Conservation (phyloP, 257 asterid species). For the Paulownia fortunei region DNA sequence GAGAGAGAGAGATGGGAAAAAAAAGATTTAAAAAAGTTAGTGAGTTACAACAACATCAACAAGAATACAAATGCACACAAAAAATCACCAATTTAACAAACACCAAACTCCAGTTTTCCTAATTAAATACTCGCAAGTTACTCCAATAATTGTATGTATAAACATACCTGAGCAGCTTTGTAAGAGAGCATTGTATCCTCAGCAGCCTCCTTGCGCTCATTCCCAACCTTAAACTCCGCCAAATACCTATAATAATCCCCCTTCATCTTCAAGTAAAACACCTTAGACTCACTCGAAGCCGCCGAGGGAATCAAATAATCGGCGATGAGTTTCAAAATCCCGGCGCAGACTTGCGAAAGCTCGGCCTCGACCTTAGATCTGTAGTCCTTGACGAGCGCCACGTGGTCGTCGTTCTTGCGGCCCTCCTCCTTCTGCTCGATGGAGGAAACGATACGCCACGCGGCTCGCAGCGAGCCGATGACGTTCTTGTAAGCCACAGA, state of each 20-base stretch:
- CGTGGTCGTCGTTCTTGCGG: conserved; percentile 68
- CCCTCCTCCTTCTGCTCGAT: conserved; percentile 73
- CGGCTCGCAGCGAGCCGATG: conserved; percentile 67
- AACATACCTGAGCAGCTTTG: conserved; percentile 64
- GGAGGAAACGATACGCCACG: conserved; percentile 68
- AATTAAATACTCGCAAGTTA: not conserved
- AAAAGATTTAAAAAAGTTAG: not conserved
- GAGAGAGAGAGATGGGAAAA: not conserved
- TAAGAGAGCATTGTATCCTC: conserved; percentile 67
- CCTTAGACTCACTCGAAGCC: conserved; percentile 52
- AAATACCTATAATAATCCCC: conserved; percentile 65
- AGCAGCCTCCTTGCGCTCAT: conserved; percentile 66
- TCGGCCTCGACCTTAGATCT: conserved; percentile 68
- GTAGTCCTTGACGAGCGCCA: conserved; percentile 52
- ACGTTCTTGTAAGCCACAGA: conserved; percentile 72
- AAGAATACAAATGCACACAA: not conserved
- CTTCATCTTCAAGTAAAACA: conserved; percentile 71
- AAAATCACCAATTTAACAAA: conserved; percentile 3
- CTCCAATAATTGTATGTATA: not conserved
- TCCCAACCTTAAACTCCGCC: conserved; percentile 64
- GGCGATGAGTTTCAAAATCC: conserved; percentile 48
- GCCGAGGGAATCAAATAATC: conserved; percentile 56
- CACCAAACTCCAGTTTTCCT: not conserved
- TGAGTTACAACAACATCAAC: not conserved
- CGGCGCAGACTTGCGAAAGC: conserved; percentile 58